Conservation (phyloP, 768 basidiomycete species). For the Podaxis sp. region DNA sequence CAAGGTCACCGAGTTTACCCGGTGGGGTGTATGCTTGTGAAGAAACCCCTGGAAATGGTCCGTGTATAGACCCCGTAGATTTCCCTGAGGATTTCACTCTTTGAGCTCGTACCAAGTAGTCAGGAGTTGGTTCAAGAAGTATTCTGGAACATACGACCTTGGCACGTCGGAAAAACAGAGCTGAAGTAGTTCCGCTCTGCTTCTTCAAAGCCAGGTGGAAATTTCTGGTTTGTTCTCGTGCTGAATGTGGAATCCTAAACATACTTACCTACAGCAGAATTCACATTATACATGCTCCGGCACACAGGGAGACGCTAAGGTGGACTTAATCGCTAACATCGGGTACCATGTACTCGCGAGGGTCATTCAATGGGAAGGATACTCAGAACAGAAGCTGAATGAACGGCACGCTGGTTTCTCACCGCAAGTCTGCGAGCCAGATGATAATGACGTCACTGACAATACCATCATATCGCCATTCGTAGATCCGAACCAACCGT, state of each 20-base stretch:
- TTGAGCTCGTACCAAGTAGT: not conserved
- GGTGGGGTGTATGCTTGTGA: not conserved
- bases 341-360: not conserved
- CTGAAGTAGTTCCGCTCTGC: not conserved
- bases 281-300: not conserved
- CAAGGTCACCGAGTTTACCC: not conserved
- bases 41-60: not conserved
- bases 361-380: not conserved
- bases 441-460: conserved; percentile 2
- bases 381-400: not conserved
- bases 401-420: not conserved
- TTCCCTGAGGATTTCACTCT: not conserved
- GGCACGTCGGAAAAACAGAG: not conserved
- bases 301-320: not conserved
- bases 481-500: conserved; percentile 2
- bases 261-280: not conserved
- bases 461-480: conserved; percentile 2
- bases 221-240: no score
- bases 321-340: not conserved
- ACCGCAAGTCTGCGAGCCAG: not conserved
- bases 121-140: not conserved
- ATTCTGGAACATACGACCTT: not conserved
- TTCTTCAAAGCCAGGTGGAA: not conserved
- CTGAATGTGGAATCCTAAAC: not conserved
- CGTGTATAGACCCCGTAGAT: not conserved